Percentiles rank a stretch among this genome's conserved stretches.
Conservation (phyloP, 106 monocot genomes). For the Acorus calamus region DNA sequence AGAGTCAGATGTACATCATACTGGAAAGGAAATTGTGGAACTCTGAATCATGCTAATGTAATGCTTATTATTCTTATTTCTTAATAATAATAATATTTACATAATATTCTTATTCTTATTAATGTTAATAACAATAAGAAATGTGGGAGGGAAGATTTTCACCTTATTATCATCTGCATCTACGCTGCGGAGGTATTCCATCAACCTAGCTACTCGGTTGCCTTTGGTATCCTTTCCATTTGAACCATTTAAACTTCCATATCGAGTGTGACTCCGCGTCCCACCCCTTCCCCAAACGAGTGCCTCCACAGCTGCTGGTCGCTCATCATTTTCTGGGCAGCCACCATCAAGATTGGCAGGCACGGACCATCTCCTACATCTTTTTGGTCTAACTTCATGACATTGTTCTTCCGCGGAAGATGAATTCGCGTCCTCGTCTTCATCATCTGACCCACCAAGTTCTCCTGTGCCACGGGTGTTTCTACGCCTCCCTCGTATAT, state of each 20-base stretch:
- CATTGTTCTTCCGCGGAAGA: slow-evolving; percentile 72
- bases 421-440: slow-evolving; percentile 58
- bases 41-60: neutral
- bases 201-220: slow-evolving; percentile 56
- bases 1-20: slow-evolving; percentile 66
- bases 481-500: slow-evolving; percentile 40
- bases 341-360: slow-evolving; percentile 26
- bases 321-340: slow-evolving; percentile 42
- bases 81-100: too few species aligned
- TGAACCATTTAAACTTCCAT: slow-evolving; percentile 50
- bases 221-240: slow-evolving; percentile 54
- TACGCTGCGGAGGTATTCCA: slow-evolving; percentile 55
- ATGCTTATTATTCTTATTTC: neutral
- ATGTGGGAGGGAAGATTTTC: too few species aligned
- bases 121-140: too few species aligned
- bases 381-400: slow-evolving; percentile 62
- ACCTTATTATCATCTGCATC: slow-evolving; percentile 69
- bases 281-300: slow-evolving; percentile 92
- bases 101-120: too few species aligned
- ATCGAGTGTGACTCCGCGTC: slow-evolving; percentile 80
- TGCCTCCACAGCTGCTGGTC: slow-evolving; percentile 48
- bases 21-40: slow-evolving; percentile 29
- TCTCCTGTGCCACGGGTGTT: slow-evolving; percentile 14
- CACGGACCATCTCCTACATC: slow-evolving; percentile 34
- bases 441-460: slow-evolving; percentile 64